Percentiles rank a stretch among this genome's conserved stretches.
phyloP scores from a whole-genome alignment of 2,329 filamentous ascomycete species.

The Fusarium aywerte region DNA sequence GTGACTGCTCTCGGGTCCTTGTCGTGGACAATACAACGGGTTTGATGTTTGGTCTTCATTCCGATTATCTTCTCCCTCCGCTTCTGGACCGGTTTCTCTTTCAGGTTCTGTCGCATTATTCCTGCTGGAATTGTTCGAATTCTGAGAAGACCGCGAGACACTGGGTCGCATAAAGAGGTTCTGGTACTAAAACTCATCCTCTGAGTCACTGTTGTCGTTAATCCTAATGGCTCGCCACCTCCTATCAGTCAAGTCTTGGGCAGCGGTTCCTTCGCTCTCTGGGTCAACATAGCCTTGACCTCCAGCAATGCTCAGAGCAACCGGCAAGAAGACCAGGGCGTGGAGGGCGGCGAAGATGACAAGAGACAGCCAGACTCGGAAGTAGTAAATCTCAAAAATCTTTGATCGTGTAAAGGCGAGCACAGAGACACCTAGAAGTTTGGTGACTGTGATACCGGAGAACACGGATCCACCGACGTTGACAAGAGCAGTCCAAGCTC shows the following conservation, averaged over 20 bases:
- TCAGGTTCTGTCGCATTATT: not conserved
- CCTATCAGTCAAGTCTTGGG: conserved; percentile 85
- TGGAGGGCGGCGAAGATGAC: conserved; percentile 90
- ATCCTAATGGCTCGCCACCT: conserved; percentile 81
- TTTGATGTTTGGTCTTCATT: not conserved
- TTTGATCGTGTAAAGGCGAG: conserved; percentile 95
- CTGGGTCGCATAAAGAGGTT: not conserved
- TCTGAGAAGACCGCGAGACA: not conserved
- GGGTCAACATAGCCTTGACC: conserved; percentile 90
- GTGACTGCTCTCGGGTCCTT: not conserved
- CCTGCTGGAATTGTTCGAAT: not conserved
- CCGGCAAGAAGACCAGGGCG: conserved; percentile 90
- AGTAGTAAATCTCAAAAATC: conserved; percentile 99
- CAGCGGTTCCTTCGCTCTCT: conserved; percentile 86
- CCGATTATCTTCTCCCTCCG: not conserved
- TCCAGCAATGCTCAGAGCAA: conserved; percentile 85
- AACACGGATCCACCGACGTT: conserved; percentile 96
- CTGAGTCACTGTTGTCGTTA: conserved; percentile 79
- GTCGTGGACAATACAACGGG: not conserved
- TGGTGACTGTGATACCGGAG: conserved; percentile 95
- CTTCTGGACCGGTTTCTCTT: conserved; percentile 1
- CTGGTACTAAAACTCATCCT: conserved; percentile 65
- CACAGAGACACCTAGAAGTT: conserved; percentile 90
- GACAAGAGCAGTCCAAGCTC: conserved; percentile 91
- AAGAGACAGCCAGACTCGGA: conserved; percentile 93